Conservation (phyloP, 164 flowering plant genomes). For the Protea cynaroides region DNA sequence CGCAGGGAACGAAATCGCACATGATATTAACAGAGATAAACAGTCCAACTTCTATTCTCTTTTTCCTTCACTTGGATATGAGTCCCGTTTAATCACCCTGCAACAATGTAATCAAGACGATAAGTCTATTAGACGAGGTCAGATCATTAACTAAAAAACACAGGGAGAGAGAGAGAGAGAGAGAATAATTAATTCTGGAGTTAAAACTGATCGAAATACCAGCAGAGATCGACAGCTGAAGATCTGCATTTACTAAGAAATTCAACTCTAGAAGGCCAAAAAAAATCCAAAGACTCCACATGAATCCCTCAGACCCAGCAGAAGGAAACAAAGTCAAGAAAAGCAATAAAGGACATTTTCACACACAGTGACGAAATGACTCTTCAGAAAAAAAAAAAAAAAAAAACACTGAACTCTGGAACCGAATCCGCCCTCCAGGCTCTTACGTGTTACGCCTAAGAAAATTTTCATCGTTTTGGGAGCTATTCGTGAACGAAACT, state of each 20-base stretch:
- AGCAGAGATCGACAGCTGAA: slow-evolving; percentile 9
- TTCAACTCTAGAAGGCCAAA: not conserved
- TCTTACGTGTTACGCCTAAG: too few relatives aligned
- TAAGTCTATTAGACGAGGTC: slow-evolving; percentile 20
- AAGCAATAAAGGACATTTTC: slow-evolving; percentile 14
- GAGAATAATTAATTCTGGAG: not conserved
- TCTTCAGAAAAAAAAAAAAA: too few relatives aligned
- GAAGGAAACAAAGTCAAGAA: slow-evolving; percentile 6
- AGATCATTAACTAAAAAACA: slow-evolving; percentile 4
- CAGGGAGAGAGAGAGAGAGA: not conserved
- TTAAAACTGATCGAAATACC: slow-evolving; percentile 8
- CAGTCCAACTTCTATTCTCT: not conserved
- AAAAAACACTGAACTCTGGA: too few relatives aligned
- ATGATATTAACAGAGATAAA: slow-evolving; percentile 3
- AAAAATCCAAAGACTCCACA: slow-evolving; percentile 17
- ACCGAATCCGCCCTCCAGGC: too few relatives aligned
- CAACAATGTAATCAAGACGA: not conserved
- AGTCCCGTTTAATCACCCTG: slow-evolving; percentile 7
- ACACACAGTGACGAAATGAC: slow-evolving; percentile 32
- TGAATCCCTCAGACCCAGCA: slow-evolving; percentile 12
- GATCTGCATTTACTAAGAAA: slow-evolving; percentile 1
- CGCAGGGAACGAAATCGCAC: not conserved
- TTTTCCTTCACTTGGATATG: not conserved
- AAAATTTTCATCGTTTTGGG: too few relatives aligned
- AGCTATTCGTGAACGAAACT: not conserved